Conservation (phyloP, 2,329 filamentous ascomycete genomes). For the Thermothelomyces thermophilus region DNA sequence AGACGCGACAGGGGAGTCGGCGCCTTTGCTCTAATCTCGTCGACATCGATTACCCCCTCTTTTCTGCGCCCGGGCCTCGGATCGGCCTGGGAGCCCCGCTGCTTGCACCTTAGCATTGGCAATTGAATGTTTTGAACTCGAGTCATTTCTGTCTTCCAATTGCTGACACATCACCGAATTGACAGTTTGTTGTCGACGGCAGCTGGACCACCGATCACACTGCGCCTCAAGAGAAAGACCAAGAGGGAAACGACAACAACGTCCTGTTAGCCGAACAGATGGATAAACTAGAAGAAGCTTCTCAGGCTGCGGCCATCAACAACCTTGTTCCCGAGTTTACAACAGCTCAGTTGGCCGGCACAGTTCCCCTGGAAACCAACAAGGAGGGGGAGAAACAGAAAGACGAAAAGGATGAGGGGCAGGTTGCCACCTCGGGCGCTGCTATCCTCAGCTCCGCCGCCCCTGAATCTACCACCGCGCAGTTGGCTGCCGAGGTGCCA, state of each 20-base stretch:
- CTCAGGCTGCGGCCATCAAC: constrained; percentile 42
- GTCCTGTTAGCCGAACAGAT: constrained; percentile 73
- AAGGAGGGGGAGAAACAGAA: constrained; percentile 17
- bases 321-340: constrained; percentile 65
- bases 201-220: constrained; percentile 79
- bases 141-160: constrained; percentile 10
- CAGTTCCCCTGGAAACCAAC: constrained; percentile 51
- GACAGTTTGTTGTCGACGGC: constrained; percentile 90
- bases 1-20: constrained; percentile 9
- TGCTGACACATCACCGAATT: constrained; percentile 23
- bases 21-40: constrained; percentile 7
- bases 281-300: constrained; percentile 27
- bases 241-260: constrained; percentile 85
- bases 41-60: constrained; percentile 9
- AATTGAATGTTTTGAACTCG: background rate
- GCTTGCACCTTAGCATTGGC: constrained; percentile 1
- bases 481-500: constrained; percentile 57
- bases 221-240: constrained; percentile 75
- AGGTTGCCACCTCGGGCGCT: background rate
- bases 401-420: constrained; percentile 14
- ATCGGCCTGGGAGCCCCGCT: constrained; percentile 11
- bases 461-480: constrained; percentile 63
- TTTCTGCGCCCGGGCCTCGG: constrained; percentile 11
- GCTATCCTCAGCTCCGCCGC: constrained; percentile 5
- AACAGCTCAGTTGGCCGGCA: constrained; percentile 59